These are phyloP conservation scores for Xylaria acuta DNA, from an alignment of 495 filamentous ascomycete genomes.

Conservation along the genomic window DNA sequence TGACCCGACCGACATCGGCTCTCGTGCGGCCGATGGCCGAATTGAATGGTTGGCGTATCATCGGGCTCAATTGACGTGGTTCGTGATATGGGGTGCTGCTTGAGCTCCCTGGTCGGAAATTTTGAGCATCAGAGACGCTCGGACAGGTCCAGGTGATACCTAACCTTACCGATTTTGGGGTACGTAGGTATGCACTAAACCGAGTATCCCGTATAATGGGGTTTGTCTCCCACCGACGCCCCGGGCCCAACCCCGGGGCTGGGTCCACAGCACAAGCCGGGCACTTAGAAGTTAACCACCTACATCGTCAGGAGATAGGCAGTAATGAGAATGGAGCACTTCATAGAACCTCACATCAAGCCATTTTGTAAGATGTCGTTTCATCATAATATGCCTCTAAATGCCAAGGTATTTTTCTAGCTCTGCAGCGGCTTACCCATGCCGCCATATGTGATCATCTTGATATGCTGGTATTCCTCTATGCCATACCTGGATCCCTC, in stretches of 20 bases:
- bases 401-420: slow-evolving; percentile 12
- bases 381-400: not conserved
- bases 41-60: slow-evolving; percentile 40
- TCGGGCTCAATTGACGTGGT: slow-evolving; percentile 30
- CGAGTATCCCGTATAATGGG: not conserved
- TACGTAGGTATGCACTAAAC: slow-evolving; percentile 28
- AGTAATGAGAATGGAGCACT: not conserved
- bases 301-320: too few species aligned
- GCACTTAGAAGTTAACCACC: too few species aligned
- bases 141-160: not conserved
- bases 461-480: slow-evolving; percentile 85
- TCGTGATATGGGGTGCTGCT: not conserved
- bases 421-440: slow-evolving; percentile 66
- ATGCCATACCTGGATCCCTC: slow-evolving; percentile 93
- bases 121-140: slow-evolving; percentile 30
- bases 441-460: slow-evolving; percentile 86
- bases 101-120: slow-evolving; percentile 27
- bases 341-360: not conserved
- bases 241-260: too few species aligned
- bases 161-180: not conserved
- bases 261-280: too few species aligned
- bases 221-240: not conserved
- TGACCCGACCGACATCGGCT: slow-evolving; percentile 42
- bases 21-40: slow-evolving; percentile 35
- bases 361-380: not conserved